Evolutionary conservation across 805 yeast species (phyloP).

Genomic region (Monosporozyma yasuniensis): DNA sequence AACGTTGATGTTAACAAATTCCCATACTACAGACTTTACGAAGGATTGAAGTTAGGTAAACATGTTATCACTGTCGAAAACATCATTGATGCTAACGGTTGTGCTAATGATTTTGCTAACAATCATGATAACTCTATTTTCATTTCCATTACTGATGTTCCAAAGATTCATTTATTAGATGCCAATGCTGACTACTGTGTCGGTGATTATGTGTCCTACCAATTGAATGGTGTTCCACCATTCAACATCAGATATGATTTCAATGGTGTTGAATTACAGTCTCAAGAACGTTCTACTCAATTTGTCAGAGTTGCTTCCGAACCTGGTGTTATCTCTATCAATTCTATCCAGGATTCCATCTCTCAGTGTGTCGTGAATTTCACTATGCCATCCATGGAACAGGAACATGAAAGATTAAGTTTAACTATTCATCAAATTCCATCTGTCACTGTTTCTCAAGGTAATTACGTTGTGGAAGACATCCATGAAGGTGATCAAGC

Average conservation of each 20-base stretch:
- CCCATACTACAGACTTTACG: constrained; percentile 37
- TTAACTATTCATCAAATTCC: constrained; percentile 49
- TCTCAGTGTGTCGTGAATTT: constrained; percentile 63
- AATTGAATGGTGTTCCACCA: constrained; percentile 72
- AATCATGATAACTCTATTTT: constrained; percentile 32
- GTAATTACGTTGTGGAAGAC: constrained; percentile 66
- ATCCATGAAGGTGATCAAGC: constrained; percentile 94
- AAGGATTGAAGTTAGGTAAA: constrained; percentile 56
- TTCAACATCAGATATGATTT: constrained; percentile 68
- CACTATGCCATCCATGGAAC: constrained; percentile 32
- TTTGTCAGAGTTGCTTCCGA: constrained; percentile 67
- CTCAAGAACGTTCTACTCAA: constrained; percentile 41
- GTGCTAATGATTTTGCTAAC: constrained; percentile 41
- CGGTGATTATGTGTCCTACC: constrained; percentile 78
- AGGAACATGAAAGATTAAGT: constrained; percentile 27
- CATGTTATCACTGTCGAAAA: constrained; percentile 51
- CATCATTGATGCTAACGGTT: constrained; percentile 63
- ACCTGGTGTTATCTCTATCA: constrained; percentile 66
- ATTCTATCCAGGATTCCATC: constrained; percentile 65
- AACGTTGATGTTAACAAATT: constrained; percentile 34
- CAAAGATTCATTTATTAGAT: constrained; percentile 46
- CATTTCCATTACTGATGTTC: constrained; percentile 67
- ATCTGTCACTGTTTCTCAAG: constrained; percentile 76
- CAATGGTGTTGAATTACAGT: constrained; percentile 49
- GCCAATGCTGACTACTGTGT: constrained; percentile 61